These are phyloP conservation scores for Erodium moschatum DNA, from an alignment of 441 rosid genomes.

Conservation along the genomic window DNA sequence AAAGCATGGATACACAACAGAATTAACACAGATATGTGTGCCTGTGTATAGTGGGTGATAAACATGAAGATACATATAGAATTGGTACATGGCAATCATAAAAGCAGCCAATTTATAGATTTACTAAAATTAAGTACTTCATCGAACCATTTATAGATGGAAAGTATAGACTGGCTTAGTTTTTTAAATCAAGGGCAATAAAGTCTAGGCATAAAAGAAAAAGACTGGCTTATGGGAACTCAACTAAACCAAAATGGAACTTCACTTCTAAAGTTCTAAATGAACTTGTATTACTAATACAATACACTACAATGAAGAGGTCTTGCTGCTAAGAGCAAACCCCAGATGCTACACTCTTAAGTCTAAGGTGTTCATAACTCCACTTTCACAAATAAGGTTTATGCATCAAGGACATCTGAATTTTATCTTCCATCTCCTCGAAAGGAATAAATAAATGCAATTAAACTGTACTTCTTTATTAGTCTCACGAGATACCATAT, in stretches of 20 bases:
- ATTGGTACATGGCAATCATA: background rate
- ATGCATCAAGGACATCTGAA: background rate
- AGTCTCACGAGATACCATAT: background rate
- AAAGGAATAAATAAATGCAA: too few species aligned
- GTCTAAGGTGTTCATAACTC: background rate
- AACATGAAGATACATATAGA: background rate
- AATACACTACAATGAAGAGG: constrained; percentile 1
- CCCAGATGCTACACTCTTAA: background rate
- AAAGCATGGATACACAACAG: background rate
- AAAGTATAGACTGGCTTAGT: too few species aligned
- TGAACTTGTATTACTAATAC: background rate
- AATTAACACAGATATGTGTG: constrained; percentile 2
- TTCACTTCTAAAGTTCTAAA: background rate
- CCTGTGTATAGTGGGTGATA: background rate
- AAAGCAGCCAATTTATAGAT: background rate
- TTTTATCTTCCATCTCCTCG: too few species aligned
- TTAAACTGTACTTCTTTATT: too few species aligned
- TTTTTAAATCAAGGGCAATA: background rate
- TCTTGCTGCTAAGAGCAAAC: background rate
- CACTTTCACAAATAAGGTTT: background rate
- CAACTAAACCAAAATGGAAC: background rate
- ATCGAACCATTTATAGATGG: background rate
- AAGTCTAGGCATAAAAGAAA: background rate
- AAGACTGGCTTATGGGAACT: background rate
- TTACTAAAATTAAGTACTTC: background rate